phyloP scores from a whole-genome alignment of 192 early-diverging fungal species.

The Irineochytrium annulatum region DNA sequence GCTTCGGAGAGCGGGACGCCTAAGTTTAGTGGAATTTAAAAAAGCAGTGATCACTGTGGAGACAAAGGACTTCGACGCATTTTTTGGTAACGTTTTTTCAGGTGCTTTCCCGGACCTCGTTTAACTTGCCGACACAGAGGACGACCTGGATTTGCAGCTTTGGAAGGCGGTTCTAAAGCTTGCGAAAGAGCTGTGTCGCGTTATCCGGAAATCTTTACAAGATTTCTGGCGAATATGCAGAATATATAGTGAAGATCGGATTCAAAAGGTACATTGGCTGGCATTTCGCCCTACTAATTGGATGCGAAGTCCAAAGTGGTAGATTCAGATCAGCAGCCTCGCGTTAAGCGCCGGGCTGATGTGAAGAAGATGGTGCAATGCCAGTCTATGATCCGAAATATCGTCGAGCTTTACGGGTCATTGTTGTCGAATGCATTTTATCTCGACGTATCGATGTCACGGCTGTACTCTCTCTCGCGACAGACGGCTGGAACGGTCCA shows the following conservation, averaged over 20 bases:
- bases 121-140: constrained; percentile 29
- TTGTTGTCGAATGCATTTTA: constrained; percentile 53
- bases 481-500: background rate
- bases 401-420: constrained; percentile 57
- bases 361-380: constrained; percentile 61
- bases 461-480: too few species aligned
- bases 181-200: constrained; percentile 73
- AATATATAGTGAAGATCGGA: constrained; percentile 82
- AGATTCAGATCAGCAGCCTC: background rate
- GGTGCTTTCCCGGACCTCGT: background rate
- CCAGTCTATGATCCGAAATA: constrained; percentile 59
- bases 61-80: constrained; percentile 42
- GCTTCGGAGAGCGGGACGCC: constrained; percentile 8
- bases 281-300: background rate
- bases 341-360: constrained; percentile 39
- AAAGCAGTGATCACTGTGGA: constrained; percentile 31
- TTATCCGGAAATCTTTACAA: constrained; percentile 69
- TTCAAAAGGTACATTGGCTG: constrained; percentile 45
- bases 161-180: constrained; percentile 69
- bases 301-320: constrained; percentile 1
- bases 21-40: constrained; percentile 22
- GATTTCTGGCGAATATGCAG: constrained; percentile 92
- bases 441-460: constrained; percentile 7
- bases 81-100: constrained; percentile 20
- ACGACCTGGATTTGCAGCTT: constrained; percentile 60